These are phyloP conservation scores for Ramalina intermedia DNA, from an alignment of 495 filamentous ascomycete genomes.

Conservation along the genomic window DNA sequence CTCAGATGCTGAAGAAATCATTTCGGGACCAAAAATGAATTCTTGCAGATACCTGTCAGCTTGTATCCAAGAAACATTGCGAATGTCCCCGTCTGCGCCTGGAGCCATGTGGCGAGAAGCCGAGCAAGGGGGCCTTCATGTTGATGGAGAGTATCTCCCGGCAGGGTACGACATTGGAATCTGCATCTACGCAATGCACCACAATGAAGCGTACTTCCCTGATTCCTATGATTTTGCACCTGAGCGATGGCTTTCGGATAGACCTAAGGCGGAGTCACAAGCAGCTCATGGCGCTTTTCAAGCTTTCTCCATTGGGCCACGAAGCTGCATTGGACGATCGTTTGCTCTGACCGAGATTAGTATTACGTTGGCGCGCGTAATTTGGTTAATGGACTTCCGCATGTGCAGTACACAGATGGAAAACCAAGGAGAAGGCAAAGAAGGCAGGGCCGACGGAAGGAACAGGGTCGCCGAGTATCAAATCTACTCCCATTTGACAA, in stretches of 20 bases:
- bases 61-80: slow-evolving; percentile 59
- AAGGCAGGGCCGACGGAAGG: not conserved
- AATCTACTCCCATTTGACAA: not conserved
- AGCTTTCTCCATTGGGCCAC: slow-evolving; percentile 1
- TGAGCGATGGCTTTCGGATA: slow-evolving; percentile 43
- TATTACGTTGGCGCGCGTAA: not conserved
- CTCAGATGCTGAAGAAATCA: slow-evolving; percentile 35
- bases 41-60: slow-evolving; percentile 34
- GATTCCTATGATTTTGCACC: slow-evolving; percentile 36
- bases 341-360: not conserved
- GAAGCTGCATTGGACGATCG: not conserved
- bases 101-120: slow-evolving; percentile 48
- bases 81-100: slow-evolving; percentile 50
- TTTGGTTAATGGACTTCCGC: not conserved
- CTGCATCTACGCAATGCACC: slow-evolving; percentile 41
- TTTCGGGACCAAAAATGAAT: slow-evolving; percentile 27
- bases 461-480: not conserved
- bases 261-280: not conserved
- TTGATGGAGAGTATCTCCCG: slow-evolving; percentile 40
- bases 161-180: slow-evolving; percentile 37
- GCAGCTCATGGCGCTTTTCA: not conserved
- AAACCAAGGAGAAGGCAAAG: not conserved
- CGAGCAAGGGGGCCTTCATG: slow-evolving; percentile 39
- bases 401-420: not conserved
- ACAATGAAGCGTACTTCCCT: slow-evolving; percentile 38